These are phyloP conservation scores for Cutaneotrichosporon sp. DNA, from an alignment of 1,284 basidiomycete species.

Conservation along the genomic window DNA sequence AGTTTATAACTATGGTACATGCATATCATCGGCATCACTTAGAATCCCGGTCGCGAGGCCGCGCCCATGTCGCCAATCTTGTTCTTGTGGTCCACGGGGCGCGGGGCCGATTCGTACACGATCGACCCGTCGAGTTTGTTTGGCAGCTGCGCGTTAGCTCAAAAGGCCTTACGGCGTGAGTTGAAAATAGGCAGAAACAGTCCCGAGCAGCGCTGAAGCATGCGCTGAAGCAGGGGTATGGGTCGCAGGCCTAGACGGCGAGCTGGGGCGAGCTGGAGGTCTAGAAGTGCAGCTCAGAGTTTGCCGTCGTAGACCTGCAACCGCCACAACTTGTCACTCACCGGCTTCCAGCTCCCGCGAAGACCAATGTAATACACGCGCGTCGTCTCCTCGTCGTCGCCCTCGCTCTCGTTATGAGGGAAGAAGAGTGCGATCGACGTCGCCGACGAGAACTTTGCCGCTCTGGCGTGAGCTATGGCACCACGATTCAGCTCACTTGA, in stretches of 20 bases:
- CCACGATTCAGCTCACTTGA: conserved; percentile 31
- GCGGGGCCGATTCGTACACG: conserved; percentile 45
- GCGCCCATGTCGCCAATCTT: conserved; percentile 14
- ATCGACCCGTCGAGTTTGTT: conserved; percentile 40
- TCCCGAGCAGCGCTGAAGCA: no score
- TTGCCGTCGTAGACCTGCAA: not conserved
- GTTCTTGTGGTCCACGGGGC: conserved; percentile 45
- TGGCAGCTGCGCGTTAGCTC: conserved; percentile 39
- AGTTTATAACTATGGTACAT: no score
- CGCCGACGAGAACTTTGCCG: conserved; percentile 44
- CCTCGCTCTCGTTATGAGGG: conserved; percentile 43
- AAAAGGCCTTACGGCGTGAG: no score
- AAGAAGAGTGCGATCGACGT: conserved; percentile 42
- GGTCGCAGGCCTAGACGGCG: no score
- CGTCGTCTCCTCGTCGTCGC: conserved; percentile 45
- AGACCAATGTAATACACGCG: conserved; percentile 44
- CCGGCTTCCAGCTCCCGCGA: conserved; percentile 41
- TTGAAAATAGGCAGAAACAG: no score
- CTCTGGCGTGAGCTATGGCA: conserved; percentile 24
- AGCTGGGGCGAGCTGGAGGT: no score
- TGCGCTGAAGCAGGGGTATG: not conserved
- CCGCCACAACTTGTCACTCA: conserved; percentile 26
- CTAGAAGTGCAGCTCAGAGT: no score
- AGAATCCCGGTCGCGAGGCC: conserved; percentile 18
- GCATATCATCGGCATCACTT: not conserved